Percentiles rank a stretch among this genome's conserved stretches.
These are phyloP conservation scores for Gnaphalium uliginosum DNA, from an alignment of 129 eudicot genomes.

Conservation along the genomic window DNA sequence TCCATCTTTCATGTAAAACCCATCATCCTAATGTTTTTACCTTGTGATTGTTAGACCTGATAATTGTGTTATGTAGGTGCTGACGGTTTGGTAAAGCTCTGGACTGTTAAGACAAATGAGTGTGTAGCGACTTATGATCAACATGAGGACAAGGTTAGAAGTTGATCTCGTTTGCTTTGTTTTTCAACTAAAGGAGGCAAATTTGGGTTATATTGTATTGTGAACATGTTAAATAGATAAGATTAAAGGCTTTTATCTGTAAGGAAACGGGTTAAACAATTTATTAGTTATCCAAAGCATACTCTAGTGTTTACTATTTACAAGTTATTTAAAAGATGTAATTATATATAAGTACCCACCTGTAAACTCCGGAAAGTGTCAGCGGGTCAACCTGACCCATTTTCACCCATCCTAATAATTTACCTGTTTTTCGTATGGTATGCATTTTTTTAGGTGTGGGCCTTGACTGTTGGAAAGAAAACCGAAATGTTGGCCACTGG, in stretches of 20 bases:
- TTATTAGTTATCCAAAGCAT: neutral
- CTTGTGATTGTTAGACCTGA: slow-evolving; percentile 1
- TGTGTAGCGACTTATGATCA: slow-evolving; percentile 89
- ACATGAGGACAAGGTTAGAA: slow-evolving; percentile 83
- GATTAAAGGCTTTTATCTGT: neutral
- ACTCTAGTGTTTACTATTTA: neutral
- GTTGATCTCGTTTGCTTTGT: neutral
- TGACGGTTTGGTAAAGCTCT: slow-evolving; percentile 89
- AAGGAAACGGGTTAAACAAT: neutral
- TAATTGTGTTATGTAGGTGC: slow-evolving; percentile 54
- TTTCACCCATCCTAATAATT: neutral
- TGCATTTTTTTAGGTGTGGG: slow-evolving; percentile 69
- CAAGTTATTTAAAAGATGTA: no score
- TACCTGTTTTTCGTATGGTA: neutral
- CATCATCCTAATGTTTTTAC: neutral
- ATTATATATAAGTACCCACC: neutral
- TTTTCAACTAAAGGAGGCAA: neutral
- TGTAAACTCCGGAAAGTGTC: neutral
- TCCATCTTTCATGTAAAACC: neutral
- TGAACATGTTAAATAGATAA: neutral
- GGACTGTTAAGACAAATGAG: slow-evolving; percentile 83
- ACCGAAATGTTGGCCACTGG: slow-evolving; percentile 98
- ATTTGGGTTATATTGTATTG: neutral
- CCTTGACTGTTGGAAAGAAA: slow-evolving; percentile 84
- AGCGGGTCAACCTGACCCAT: neutral